Evolutionary conservation across 352 stramenopile genomes (phyloP).

Genomic region (Phytopythium montanum): DNA sequence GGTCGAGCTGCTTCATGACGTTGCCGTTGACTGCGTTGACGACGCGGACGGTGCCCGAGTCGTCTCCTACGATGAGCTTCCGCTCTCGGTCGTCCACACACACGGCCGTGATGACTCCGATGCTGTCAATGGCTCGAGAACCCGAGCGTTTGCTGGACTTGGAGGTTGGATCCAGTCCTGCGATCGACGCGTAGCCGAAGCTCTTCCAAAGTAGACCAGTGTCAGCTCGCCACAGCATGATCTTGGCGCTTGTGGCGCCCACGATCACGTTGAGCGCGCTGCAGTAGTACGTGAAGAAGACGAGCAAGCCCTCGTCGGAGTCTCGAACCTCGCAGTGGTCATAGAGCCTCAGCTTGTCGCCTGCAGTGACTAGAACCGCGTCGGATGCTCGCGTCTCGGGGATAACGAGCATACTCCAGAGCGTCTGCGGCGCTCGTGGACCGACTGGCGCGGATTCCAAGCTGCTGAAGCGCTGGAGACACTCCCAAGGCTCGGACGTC

Average conservation of each 20-base stretch:
- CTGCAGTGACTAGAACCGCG: constrained; percentile 46
- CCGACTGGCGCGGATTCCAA: neutral
- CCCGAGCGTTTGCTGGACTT: constrained; percentile 10
- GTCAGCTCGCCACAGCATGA: constrained; percentile 60
- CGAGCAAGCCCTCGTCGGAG: constrained; percentile 38
- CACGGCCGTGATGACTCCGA: constrained; percentile 48
- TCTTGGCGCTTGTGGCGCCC: constrained; percentile 43
- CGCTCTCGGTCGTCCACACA: constrained; percentile 81
- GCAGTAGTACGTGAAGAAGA: constrained; percentile 60
- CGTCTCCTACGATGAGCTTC: constrained; percentile 78
- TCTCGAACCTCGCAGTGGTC: constrained; percentile 55
- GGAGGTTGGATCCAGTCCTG: constrained; percentile 2
- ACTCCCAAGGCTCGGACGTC: constrained; percentile 47
- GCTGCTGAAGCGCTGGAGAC: constrained; percentile 36
- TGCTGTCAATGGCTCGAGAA: neutral
- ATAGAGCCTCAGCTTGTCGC: constrained; percentile 41
- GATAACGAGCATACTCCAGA: constrained; percentile 37
- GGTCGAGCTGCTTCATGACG: constrained; percentile 79
- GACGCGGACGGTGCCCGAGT: constrained; percentile 57
- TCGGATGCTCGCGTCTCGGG: constrained; percentile 47
- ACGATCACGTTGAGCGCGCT: constrained; percentile 50
- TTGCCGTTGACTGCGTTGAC: constrained; percentile 78
- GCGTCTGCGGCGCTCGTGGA: constrained; percentile 14
- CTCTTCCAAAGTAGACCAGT: constrained; percentile 47
- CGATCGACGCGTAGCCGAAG: constrained; percentile 42